A percentile compares a stretch with the other conserved stretches of the same genome.
These are phyloP conservation scores for Mucor saturninus DNA, from an alignment of 371 early-diverging fungal species.

Conservation along the genomic window DNA sequence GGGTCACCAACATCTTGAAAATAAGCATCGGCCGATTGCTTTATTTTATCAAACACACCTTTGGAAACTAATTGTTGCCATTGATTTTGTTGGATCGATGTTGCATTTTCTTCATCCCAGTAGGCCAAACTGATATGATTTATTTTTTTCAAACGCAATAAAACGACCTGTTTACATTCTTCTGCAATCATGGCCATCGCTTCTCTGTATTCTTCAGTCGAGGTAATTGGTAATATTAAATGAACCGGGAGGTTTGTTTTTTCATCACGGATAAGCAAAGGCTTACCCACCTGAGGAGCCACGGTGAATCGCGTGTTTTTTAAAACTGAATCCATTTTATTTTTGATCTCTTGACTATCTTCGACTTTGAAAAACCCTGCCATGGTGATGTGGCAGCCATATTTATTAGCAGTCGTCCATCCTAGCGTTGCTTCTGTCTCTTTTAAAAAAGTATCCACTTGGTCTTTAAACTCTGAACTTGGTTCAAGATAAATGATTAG, in stretches of 20 bases:
- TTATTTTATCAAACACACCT: constrained; percentile 23
- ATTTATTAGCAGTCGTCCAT: constrained; percentile 38
- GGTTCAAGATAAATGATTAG: constrained; percentile 49
- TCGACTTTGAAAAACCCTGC: constrained; percentile 37
- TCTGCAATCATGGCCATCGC: constrained; percentile 17
- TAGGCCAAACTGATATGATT: constrained; percentile 50
- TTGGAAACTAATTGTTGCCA: constrained; percentile 7
- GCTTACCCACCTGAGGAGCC: neutral
- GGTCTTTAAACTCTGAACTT: constrained; percentile 11
- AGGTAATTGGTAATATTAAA: constrained; percentile 33
- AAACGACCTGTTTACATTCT: neutral
- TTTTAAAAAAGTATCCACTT: constrained; percentile 30
- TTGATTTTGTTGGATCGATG: constrained; percentile 8
- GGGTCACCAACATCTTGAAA: constrained; percentile 3
- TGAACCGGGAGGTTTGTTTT: constrained; percentile 22
- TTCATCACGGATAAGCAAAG: constrained; percentile 11
- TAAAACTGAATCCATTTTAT: neutral
- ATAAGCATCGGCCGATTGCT: constrained; percentile 15
- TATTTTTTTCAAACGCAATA: constrained; percentile 33
- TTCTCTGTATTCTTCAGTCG: constrained; percentile 15
- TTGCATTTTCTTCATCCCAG: constrained; percentile 45
- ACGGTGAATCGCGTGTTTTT: neutral
- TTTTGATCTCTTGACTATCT: constrained; percentile 3
- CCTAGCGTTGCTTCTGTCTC: constrained; percentile 1
- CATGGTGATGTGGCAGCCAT: constrained; percentile 41